Percentiles rank a stretch among this genome's conserved stretches.
These are phyloP conservation scores for Alternaria brassicicola DNA, from an alignment of 2,329 filamentous ascomycete species.

Conservation along the genomic window DNA sequence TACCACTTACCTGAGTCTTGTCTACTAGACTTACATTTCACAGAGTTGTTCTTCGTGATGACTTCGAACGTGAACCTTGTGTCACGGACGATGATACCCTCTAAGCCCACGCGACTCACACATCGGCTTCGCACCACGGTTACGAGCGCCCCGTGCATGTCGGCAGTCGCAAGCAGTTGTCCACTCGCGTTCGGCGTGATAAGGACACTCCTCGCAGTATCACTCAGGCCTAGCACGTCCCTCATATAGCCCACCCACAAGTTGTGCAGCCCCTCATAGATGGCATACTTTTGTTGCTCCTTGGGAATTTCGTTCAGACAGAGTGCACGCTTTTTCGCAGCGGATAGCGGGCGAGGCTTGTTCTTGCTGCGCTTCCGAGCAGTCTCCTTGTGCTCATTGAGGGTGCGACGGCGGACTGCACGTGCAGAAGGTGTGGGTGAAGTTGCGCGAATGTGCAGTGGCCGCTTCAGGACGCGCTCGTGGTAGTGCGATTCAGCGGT, in stretches of 20 bases:
- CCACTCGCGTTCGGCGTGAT: slow-evolving; percentile 67
- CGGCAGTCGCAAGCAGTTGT: slow-evolving; percentile 78
- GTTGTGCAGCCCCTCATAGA: slow-evolving; percentile 77
- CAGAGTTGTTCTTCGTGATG: slow-evolving; percentile 70
- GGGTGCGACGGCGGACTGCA: slow-evolving; percentile 57
- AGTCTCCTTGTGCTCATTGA: slow-evolving; percentile 51
- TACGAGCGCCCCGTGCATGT: slow-evolving; percentile 86
- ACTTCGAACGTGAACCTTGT: slow-evolving; percentile 86
- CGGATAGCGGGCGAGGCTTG: slow-evolving; percentile 74
- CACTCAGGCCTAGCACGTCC: slow-evolving; percentile 73
- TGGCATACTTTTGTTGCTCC: slow-evolving; percentile 70
- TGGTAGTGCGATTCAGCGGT: slow-evolving; percentile 73
- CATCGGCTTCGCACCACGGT: slow-evolving; percentile 84
- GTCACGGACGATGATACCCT: slow-evolving; percentile 88
- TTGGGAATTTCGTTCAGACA: slow-evolving; percentile 77
- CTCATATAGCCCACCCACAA: slow-evolving; percentile 87
- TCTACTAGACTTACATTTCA: slow-evolving; percentile 64
- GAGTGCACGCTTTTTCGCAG: slow-evolving; percentile 74
- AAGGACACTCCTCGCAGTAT: slow-evolving; percentile 46
- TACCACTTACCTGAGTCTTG: slow-evolving; percentile 17
- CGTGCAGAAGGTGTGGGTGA: slow-evolving; percentile 65
- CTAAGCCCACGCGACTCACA: slow-evolving; percentile 78
- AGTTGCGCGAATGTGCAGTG: slow-evolving; percentile 77
- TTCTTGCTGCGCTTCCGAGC: slow-evolving; percentile 47
- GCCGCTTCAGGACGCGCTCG: slow-evolving; percentile 82